phyloP scores from a whole-genome alignment of 2,329 filamentous ascomycete genomes.

The Aspergillus fijiensis region DNA sequence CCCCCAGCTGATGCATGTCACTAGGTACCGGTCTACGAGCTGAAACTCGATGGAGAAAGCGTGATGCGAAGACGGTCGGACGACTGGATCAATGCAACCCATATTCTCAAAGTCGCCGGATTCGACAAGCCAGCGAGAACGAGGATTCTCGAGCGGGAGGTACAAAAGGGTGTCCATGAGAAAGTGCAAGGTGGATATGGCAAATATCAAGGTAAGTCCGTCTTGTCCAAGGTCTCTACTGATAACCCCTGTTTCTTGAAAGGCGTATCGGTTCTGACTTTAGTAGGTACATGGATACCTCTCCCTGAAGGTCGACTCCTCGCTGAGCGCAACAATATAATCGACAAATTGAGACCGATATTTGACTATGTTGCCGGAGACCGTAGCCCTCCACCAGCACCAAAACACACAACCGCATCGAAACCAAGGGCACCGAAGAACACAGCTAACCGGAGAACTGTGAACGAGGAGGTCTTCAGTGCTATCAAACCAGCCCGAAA shows the following conservation, averaged over 20 bases:
- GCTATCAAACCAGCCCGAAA: slow-evolving; percentile 31
- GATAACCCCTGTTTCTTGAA: neutral
- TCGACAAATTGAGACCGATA: slow-evolving; percentile 78
- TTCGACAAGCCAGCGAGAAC: slow-evolving; percentile 97
- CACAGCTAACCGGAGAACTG: slow-evolving; percentile 59
- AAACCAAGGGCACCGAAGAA: slow-evolving; percentile 77
- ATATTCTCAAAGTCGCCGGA: slow-evolving; percentile 94
- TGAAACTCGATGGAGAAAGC: slow-evolving; percentile 83
- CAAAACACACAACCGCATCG: slow-evolving; percentile 76
- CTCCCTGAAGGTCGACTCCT: slow-evolving; percentile 76
- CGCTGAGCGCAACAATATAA: slow-evolving; percentile 81
- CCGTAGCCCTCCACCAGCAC: slow-evolving; percentile 86
- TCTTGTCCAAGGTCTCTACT: neutral
- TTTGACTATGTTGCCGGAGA: slow-evolving; percentile 86
- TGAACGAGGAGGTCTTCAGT: slow-evolving; percentile 34
- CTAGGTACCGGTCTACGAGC: slow-evolving; percentile 93
- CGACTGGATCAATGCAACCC: slow-evolving; percentile 99
- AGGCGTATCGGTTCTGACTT: neutral
- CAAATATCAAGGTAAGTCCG: slow-evolving; percentile 80
- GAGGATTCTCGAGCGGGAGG: slow-evolving; percentile 90
- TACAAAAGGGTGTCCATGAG: slow-evolving; percentile 94
- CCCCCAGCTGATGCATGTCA: slow-evolving; percentile 10
- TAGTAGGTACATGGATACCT: slow-evolving; percentile 91
- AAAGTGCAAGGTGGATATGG: slow-evolving; percentile 98
- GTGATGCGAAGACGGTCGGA: slow-evolving; percentile 93